Percentiles rank a stretch among this genome's conserved stretches.
These are phyloP conservation scores for Astragalus glycyphyllos DNA, from an alignment of 306 rosid genomes.

Conservation along the genomic window DNA sequence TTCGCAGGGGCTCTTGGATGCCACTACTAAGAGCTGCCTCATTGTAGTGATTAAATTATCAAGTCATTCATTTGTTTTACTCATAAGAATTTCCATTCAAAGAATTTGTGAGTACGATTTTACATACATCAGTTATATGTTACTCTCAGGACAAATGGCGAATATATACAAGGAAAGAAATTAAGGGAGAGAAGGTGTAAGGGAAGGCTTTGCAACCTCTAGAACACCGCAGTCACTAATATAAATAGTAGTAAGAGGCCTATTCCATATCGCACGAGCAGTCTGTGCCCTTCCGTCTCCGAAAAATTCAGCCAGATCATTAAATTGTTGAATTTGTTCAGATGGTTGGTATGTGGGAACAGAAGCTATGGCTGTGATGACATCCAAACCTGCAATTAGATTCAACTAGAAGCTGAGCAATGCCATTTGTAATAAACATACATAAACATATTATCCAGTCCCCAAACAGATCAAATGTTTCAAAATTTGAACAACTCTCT, in stretches of 20 bases:
- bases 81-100: conserved; percentile 23
- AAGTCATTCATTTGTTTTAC: conserved; percentile 23
- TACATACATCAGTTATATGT: conserved; percentile 42
- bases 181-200: conserved; percentile 82
- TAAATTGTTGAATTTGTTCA: conserved; percentile 85
- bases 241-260: conserved; percentile 77
- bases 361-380: conserved; percentile 79
- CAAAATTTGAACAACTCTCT: conserved; percentile 9
- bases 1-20: too few relatives aligned
- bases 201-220: conserved; percentile 85
- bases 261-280: conserved; percentile 84
- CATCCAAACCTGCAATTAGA: conserved; percentile 74
- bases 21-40: too few relatives aligned
- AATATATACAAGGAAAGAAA: conserved; percentile 38
- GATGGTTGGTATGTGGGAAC: conserved; percentile 81
- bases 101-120: conserved; percentile 42
- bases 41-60: conserved; percentile 11
- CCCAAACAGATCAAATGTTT: neutral
- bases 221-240: conserved; percentile 91
- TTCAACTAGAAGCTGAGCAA: conserved; percentile 42
- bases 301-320: conserved; percentile 77
- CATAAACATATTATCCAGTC: neutral
- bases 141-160: conserved; percentile 3
- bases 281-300: conserved; percentile 91
- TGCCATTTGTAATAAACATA: neutral